These are phyloP conservation scores for Gentiana straminea DNA, from an alignment of 257 asterid genomes.

Conservation along the genomic window DNA sequence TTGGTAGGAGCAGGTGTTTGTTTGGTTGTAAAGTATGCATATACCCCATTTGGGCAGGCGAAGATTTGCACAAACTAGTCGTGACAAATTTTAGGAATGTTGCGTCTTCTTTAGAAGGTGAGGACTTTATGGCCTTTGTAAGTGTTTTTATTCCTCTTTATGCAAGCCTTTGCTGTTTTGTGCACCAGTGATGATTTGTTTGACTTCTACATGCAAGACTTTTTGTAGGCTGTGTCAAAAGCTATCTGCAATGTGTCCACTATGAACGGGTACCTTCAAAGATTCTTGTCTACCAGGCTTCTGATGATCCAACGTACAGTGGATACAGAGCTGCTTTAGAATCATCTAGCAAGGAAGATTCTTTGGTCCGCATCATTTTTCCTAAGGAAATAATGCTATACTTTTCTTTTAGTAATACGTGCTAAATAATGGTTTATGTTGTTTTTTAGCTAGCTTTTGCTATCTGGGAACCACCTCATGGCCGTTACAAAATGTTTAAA, in stretches of 20 bases:
- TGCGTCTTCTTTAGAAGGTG: constrained; percentile 77
- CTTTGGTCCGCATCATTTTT: constrained; percentile 40
- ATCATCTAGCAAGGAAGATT: constrained; percentile 87
- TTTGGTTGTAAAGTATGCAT: constrained; percentile 55
- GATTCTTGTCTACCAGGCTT: constrained; percentile 74
- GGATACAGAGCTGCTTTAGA: constrained; percentile 81
- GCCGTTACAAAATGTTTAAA: constrained; percentile 80
- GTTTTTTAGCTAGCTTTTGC: constrained; percentile 61
- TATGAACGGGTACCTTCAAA: constrained; percentile 79
- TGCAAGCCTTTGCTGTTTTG: neutral
- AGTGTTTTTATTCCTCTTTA: neutral
- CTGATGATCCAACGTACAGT: constrained; percentile 83
- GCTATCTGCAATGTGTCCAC: constrained; percentile 61
- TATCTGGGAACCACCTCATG: constrained; percentile 97
- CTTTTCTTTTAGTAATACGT: too few relatives aligned
- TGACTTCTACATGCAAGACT: constrained; percentile 9
- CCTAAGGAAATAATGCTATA: too few relatives aligned
- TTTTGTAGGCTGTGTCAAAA: constrained; percentile 54
- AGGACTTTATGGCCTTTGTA: neutral
- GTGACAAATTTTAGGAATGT: constrained; percentile 75
- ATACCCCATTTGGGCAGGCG: constrained; percentile 94
- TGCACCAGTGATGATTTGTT: constrained; percentile 5
- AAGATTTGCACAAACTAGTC: constrained; percentile 80
- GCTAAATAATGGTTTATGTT: neutral
- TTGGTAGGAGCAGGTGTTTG: constrained; percentile 74